Conservation (phyloP, 2,329 filamentous ascomycete genomes). For the Boeremia lycopersici region DNA sequence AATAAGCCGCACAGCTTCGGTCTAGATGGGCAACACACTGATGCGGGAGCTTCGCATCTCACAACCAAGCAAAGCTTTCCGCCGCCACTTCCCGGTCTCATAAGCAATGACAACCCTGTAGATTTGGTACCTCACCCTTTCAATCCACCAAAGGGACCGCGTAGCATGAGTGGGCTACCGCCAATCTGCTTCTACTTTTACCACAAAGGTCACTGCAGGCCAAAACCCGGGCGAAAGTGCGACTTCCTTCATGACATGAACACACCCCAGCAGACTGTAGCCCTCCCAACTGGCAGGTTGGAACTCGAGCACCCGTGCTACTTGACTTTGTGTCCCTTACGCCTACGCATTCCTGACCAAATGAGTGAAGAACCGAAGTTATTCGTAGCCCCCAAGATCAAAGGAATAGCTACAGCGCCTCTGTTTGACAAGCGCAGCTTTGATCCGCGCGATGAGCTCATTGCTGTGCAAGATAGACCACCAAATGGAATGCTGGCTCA, state of each 20-base stretch:
- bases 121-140: background rate
- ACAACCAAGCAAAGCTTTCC: background rate
- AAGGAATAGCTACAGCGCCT: background rate
- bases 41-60: background rate
- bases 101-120: background rate
- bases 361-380: background rate
- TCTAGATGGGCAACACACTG: background rate
- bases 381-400: background rate
- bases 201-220: constrained; percentile 27
- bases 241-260: constrained; percentile 19
- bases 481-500: background rate
- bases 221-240: constrained; percentile 16
- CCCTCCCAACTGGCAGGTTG: constrained; percentile 10
- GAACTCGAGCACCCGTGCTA: constrained; percentile 11
- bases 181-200: constrained; percentile 33
- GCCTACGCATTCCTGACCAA: background rate
- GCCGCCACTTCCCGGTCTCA: background rate
- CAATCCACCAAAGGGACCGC: constrained; percentile 7
- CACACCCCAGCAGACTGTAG: constrained; percentile 15
- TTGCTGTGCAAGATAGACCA: background rate
- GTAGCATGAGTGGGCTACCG: background rate
- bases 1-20: background rate
- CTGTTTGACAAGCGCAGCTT: background rate
- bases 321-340: constrained; percentile 26
- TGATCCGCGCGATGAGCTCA: background rate